Conservation (phyloP, 495 filamentous ascomycete genomes). For the Penicillium arizonense region DNA sequence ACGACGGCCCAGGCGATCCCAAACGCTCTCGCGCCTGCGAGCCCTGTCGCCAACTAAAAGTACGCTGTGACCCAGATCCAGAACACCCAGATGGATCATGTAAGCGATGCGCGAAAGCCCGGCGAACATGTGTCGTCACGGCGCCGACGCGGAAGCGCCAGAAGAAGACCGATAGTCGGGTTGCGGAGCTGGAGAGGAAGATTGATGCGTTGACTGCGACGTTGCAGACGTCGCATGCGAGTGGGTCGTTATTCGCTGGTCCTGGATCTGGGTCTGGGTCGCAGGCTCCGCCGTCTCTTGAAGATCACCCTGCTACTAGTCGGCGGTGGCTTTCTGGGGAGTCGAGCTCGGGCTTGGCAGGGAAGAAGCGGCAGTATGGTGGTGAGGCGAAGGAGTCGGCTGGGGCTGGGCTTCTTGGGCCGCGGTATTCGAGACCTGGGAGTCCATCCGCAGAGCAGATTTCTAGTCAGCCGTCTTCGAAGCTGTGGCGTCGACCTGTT, state of each 20-base stretch:
- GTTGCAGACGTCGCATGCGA: constrained; percentile 52
- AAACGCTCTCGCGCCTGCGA: constrained; percentile 92
- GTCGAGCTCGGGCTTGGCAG: constrained; percentile 4
- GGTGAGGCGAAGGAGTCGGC: constrained; percentile 18
- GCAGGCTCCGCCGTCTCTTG: not conserved
- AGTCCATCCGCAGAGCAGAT: constrained; percentile 29
- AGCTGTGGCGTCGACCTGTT: constrained; percentile 16
- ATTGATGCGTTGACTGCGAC: constrained; percentile 85
- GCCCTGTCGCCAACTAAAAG: constrained; percentile 85
- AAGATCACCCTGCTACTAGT: constrained; percentile 13
- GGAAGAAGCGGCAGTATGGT: constrained; percentile 24
- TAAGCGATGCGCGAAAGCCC: constrained; percentile 82
- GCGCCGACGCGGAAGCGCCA: constrained; percentile 81
- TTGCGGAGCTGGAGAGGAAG: constrained; percentile 92
- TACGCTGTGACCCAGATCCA: constrained; percentile 74
- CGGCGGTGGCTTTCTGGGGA: constrained; percentile 16
- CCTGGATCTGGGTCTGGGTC: not conserved
- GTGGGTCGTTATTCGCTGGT: constrained; percentile 4
- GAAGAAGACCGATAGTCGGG: constrained; percentile 90
- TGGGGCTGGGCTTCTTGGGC: constrained; percentile 10
- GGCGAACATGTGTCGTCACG: constrained; percentile 76
- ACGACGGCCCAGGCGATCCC: constrained; percentile 50
- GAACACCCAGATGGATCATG: constrained; percentile 64
- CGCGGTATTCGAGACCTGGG: constrained; percentile 17
- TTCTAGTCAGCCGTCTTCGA: constrained; percentile 7